A percentile compares a stretch with the other conserved stretches of the same genome.
These are phyloP conservation scores for Adansonia rubrostipa DNA, from an alignment of 441 rosid species.

Conservation along the genomic window DNA sequence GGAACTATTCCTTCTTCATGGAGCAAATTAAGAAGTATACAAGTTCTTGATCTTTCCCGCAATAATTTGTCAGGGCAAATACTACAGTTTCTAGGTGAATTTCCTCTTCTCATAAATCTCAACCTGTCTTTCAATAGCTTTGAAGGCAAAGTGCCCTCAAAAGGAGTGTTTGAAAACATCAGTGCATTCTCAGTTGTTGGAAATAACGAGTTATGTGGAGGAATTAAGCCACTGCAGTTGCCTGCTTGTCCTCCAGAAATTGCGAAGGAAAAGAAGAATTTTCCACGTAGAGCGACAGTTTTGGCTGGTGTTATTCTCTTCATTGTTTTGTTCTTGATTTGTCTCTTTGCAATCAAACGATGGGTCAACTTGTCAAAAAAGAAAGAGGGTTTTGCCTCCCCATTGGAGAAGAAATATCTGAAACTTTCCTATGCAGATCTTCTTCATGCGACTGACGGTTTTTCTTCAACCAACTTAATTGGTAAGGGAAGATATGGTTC, in stretches of 20 bases:
- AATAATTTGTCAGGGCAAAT: slow-evolving; percentile 9
- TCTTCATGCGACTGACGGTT: slow-evolving; percentile 3
- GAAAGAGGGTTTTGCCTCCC: not conserved
- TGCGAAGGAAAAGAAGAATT: not conserved
- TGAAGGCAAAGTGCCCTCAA: not conserved
- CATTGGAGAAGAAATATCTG: not conserved
- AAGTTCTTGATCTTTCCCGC: slow-evolving; percentile 2
- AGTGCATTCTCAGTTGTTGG: slow-evolving; percentile 13
- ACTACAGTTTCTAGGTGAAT: not conserved
- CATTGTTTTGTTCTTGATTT: not conserved
- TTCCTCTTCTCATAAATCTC: not conserved
- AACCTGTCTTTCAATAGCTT: slow-evolving; percentile 15
- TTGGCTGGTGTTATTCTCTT: not conserved
- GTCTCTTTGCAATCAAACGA: not conserved
- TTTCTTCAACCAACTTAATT: slow-evolving; percentile 9
- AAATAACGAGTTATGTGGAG: slow-evolving; percentile 16
- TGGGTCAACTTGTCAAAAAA: not conserved
- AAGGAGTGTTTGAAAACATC: not conserved
- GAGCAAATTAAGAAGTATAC: not conserved
- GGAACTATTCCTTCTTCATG: slow-evolving; percentile 12
- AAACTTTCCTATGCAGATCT: slow-evolving; percentile 16
- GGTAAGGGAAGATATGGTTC: slow-evolving; percentile 19
- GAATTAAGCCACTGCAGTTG: slow-evolving; percentile 14
- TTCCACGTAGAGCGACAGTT: not conserved
- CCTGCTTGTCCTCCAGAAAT: not conserved